These are phyloP conservation scores for Fomitopsis schrenkii DNA, from an alignment of 1,284 basidiomycete species.

Conservation along the genomic window DNA sequence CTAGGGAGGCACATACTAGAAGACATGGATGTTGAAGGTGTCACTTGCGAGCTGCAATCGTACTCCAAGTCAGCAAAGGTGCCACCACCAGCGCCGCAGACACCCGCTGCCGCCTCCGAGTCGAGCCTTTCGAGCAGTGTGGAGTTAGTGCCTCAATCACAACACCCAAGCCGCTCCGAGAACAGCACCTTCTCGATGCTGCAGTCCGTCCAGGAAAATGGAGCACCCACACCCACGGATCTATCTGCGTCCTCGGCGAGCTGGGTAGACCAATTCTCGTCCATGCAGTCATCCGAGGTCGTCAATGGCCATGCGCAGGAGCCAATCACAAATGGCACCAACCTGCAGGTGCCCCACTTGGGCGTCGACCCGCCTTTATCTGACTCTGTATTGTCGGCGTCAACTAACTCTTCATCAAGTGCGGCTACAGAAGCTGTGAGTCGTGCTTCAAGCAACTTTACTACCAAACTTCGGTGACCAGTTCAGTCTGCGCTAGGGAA, in stretches of 20 bases:
- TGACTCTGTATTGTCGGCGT: not conserved
- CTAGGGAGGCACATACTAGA: conserved; percentile 69
- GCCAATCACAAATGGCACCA: not conserved
- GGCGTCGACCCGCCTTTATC: not conserved
- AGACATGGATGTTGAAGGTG: conserved; percentile 79
- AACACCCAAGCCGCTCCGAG: conserved; percentile 50
- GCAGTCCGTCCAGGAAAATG: conserved; percentile 28
- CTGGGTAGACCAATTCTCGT: conserved; percentile 47
- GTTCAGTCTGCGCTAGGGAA: conserved; percentile 10
- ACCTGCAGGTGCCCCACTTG: conserved; percentile 6
- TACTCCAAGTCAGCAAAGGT: conserved; percentile 32
- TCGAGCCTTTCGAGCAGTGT: conserved; percentile 44
- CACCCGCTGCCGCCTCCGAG: conserved; percentile 25
- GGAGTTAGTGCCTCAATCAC: conserved; percentile 31
- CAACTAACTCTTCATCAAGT: not conserved
- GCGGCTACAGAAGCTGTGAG: conserved; percentile 3
- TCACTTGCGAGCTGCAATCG: conserved; percentile 69
- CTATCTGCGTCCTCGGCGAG: conserved; percentile 38
- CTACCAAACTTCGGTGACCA: not conserved
- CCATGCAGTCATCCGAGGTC: conserved; percentile 17
- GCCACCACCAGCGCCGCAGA: conserved; percentile 7
- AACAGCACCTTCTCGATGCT: conserved; percentile 39
- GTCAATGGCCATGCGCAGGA: conserved; percentile 8
- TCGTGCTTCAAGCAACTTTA: not conserved
- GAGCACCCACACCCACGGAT: conserved; percentile 25